phyloP scores from a whole-genome alignment of 306 rosid genomes.

The Cucurbita pepo region DNA sequence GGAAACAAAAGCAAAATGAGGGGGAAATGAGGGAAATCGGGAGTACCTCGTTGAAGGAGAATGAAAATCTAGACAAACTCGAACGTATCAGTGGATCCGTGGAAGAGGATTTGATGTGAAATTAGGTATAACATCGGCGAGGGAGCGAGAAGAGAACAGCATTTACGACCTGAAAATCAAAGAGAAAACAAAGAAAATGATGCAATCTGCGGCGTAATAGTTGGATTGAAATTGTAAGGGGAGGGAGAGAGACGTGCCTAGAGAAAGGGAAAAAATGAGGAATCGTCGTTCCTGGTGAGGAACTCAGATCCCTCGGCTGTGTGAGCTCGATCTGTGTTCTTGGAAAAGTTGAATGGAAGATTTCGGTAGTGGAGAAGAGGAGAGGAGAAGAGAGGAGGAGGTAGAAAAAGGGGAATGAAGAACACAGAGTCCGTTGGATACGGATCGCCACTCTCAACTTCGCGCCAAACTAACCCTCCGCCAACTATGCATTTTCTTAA shows the following conservation, averaged over 20 bases:
- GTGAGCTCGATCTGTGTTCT: neutral
- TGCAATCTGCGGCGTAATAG: no score
- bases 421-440: constrained; percentile 12
- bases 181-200: neutral
- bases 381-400: neutral
- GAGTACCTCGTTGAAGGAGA: neutral
- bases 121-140: neutral
- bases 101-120: no score
- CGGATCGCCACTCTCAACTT: constrained; percentile 28
- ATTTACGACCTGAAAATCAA: neutral
- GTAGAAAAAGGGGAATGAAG: neutral
- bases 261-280: constrained; percentile 12
- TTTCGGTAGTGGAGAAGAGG: neutral
- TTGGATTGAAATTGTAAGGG: no score
- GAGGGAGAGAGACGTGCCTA: neutral
- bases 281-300: constrained; percentile 40
- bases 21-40: no score
- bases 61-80: no score
- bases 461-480: neutral
- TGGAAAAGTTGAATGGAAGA: neutral
- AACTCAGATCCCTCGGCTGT: constrained; percentile 36
- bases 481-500: neutral
- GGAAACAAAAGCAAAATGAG: neutral
- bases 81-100: no score
- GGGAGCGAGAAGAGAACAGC: neutral